Conservation (phyloP, 2,329 filamentous ascomycete genomes). For the Leptodontidium sp. region DNA sequence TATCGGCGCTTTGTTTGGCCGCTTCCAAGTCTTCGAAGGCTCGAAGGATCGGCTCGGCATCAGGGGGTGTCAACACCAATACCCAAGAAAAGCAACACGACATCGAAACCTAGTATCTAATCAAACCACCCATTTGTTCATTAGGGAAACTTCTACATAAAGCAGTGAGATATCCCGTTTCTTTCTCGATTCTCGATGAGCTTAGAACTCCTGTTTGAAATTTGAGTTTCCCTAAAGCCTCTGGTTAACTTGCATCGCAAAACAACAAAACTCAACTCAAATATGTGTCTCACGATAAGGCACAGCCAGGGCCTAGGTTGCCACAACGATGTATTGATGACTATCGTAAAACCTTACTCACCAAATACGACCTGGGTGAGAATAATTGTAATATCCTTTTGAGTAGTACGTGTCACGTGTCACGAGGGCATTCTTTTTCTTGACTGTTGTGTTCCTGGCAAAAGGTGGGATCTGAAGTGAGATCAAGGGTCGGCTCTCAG, state of each 20-base stretch:
- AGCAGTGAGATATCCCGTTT: not conserved
- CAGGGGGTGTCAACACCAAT: not conserved
- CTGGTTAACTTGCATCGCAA: not conserved
- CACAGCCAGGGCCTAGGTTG: not conserved
- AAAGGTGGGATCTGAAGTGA: no score
- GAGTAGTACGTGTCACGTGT: no score
- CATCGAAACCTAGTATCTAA: not conserved
- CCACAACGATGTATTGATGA: slow-evolving; percentile 10
- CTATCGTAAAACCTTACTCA: no score
- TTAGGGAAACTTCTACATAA: slow-evolving; percentile 2
- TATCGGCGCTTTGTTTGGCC: not conserved
- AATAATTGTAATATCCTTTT: no score
- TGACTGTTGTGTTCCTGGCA: no score
- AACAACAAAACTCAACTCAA: not conserved
- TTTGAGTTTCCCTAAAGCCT: not conserved
- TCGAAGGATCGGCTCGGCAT: slow-evolving; percentile 14
- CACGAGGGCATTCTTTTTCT: no score
- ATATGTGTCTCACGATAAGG: not conserved
- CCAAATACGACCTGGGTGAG: no score
- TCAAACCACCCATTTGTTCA: not conserved
- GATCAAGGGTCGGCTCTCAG: no score
- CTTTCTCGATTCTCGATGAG: not conserved
- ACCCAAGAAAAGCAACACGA: not conserved
- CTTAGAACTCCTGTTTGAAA: not conserved
- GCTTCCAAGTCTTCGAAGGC: not conserved